A percentile compares a stretch with the other conserved stretches of the same genome.
Conservation (phyloP, 2,329 filamentous ascomycete genomes). For the Xylariaceae sp. region DNA sequence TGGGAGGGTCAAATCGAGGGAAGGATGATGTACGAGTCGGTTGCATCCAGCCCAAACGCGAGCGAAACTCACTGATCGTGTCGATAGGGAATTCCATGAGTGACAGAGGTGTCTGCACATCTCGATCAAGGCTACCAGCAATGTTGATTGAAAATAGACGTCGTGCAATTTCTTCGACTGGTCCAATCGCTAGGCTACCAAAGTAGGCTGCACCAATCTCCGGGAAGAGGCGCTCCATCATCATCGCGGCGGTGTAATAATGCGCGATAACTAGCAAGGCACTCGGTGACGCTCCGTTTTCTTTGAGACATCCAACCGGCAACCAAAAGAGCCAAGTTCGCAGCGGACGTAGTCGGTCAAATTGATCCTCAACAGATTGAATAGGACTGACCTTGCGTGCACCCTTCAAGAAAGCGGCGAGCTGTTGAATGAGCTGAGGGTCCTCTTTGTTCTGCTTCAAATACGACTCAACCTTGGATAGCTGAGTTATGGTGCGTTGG, state of each 20-base stretch:
- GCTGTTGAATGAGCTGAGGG: conserved; percentile 61
- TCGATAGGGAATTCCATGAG: conserved; percentile 72
- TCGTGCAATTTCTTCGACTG: conserved; percentile 81
- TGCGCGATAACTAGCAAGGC: conserved; percentile 82
- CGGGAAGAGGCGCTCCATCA: conserved; percentile 86
- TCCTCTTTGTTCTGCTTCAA: conserved; percentile 67
- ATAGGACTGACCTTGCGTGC: conserved; percentile 66
- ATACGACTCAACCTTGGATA: conserved; percentile 64
- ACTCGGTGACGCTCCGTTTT: conserved; percentile 68
- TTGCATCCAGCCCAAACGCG: conserved; percentile 63
- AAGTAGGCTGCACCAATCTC: conserved; percentile 89
- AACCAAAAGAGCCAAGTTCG: conserved; percentile 96
- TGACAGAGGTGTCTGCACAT: conserved; percentile 57
- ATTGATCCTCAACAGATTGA: conserved; percentile 75
- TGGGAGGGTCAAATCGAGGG: conserved; percentile 55
- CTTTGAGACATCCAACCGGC: conserved; percentile 76
- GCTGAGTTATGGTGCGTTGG: conserved; percentile 61
- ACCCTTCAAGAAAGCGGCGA: conserved; percentile 68
- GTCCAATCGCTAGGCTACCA: conserved; percentile 70
- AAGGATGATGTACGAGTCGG: conserved; percentile 57
- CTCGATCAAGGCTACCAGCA: conserved; percentile 52
- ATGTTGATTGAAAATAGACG: conserved; percentile 67
- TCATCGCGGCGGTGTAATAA: conserved; percentile 83
- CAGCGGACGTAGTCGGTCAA: conserved; percentile 82
- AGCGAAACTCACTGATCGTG: conserved; percentile 64